phyloP scores from a whole-genome alignment of 768 basidiomycete species.

The Phlebiopsis gigantea region DNA sequence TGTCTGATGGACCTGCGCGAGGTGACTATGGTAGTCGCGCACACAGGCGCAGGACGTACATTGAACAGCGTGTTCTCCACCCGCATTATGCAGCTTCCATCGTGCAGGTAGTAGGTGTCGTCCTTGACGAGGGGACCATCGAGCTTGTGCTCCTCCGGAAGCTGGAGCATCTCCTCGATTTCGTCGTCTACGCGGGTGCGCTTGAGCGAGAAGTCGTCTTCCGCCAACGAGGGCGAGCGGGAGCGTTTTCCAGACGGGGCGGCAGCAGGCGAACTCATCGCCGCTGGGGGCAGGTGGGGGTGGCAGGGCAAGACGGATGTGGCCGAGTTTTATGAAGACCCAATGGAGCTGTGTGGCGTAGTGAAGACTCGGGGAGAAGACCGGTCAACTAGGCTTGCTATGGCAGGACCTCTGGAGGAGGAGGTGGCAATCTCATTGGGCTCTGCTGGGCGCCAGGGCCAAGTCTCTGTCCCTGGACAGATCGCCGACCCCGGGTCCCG shows the following conservation, averaged over 20 bases:
- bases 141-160: not conserved
- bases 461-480: not conserved
- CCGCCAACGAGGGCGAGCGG: not conserved
- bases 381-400: not conserved
- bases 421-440: not conserved
- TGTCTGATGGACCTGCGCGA: slow-evolving; percentile 11
- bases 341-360: no score
- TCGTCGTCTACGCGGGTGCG: slow-evolving; percentile 10
- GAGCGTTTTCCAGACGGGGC: not conserved
- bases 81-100: slow-evolving; percentile 13
- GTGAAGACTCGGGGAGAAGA: not conserved
- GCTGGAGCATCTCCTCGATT: slow-evolving; percentile 5
- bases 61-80: slow-evolving; percentile 17
- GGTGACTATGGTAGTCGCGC: not conserved
- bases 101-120: slow-evolving; percentile 14
- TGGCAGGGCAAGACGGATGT: not conserved
- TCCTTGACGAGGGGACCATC: slow-evolving; percentile 2
- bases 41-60: slow-evolving; percentile 3
- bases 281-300: no score
- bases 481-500: not conserved
- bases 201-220: slow-evolving; percentile 1
- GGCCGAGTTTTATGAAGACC: not conserved
- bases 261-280: not conserved
- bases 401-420: not conserved
- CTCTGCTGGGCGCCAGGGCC: not conserved